These are phyloP conservation scores for Cladorrhinum samala DNA, from an alignment of 495 filamentous ascomycete species.

Conservation along the genomic window DNA sequence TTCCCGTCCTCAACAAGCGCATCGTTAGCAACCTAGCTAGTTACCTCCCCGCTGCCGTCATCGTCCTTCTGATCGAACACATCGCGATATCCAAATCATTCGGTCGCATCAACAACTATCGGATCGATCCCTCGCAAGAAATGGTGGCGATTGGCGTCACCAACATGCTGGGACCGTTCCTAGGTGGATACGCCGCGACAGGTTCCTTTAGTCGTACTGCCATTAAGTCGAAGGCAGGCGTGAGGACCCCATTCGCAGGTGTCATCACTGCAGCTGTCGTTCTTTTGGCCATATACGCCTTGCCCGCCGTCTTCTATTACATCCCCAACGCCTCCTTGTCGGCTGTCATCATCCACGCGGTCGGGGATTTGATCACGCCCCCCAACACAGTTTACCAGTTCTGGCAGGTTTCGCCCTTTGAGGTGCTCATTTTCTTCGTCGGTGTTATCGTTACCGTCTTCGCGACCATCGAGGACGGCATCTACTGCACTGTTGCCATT, in stretches of 20 bases:
- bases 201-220: conserved; percentile 96
- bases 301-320: conserved; percentile 90
- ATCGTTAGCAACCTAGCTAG: conserved; percentile 24
- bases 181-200: conserved; percentile 90
- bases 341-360: conserved; percentile 95
- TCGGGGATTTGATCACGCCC: conserved; percentile 89
- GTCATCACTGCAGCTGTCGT: conserved; percentile 85
- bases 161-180: conserved; percentile 88
- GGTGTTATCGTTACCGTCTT: conserved; percentile 92
- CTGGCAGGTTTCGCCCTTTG: conserved; percentile 86
- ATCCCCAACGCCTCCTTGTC: conserved; percentile 83
- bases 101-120: conserved; percentile 93
- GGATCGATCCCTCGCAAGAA: conserved; percentile 95
- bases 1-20: conserved; percentile 56
- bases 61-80: conserved; percentile 92
- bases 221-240: conserved; percentile 96
- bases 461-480: conserved; percentile 80
- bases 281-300: conserved; percentile 87
- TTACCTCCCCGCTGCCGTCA: conserved; percentile 52
- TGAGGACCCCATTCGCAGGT: conserved; percentile 87
- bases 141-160: conserved; percentile 91
- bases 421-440: conserved; percentile 88
- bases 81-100: conserved; percentile 99
- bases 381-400: conserved; percentile 95
- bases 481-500: conserved; percentile 76